Conservation (phyloP, 2,329 filamentous ascomycete species). For the Arachnomyces sp. region DNA sequence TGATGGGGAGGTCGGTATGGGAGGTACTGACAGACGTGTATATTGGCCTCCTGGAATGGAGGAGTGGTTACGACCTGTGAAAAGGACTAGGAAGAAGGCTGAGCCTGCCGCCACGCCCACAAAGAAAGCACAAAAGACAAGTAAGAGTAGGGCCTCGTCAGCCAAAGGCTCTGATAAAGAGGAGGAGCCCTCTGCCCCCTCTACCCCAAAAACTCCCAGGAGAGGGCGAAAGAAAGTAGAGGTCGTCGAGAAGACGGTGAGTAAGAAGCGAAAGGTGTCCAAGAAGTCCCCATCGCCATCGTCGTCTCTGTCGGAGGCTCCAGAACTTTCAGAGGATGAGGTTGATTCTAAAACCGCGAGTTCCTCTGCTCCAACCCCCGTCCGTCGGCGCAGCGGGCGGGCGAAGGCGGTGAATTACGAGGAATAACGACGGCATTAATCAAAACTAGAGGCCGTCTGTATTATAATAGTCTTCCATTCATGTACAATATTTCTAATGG, state of each 20-base stretch:
- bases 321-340: slow-evolving; percentile 6
- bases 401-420: slow-evolving; percentile 28
- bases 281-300: slow-evolving; percentile 9
- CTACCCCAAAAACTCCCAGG: too few relatives aligned
- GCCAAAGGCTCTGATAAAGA: slow-evolving; percentile 8
- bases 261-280: slow-evolving; percentile 25
- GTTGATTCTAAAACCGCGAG: slow-evolving; percentile 9
- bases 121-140: slow-evolving; percentile 10
- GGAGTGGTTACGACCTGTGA: slow-evolving; percentile 77
- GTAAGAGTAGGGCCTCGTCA: slow-evolving; percentile 4
- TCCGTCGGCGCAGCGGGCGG: slow-evolving; percentile 23
- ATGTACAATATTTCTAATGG: too few relatives aligned
- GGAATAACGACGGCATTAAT: slow-evolving; percentile 16
- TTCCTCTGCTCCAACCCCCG: slow-evolving; percentile 7
- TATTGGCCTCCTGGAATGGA: slow-evolving; percentile 90
- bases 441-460: too few relatives aligned
- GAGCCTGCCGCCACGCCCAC: background rate
- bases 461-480: too few relatives aligned
- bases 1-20: slow-evolving; percentile 73
- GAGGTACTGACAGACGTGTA: slow-evolving; percentile 68
- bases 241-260: slow-evolving; percentile 14
- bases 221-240: background rate
- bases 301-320: too few relatives aligned
- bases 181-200: slow-evolving; percentile 3
- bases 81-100: slow-evolving; percentile 29